Conservation (phyloP, 139 green algal genomes). For the Chlamydomonas schloesseri region DNA sequence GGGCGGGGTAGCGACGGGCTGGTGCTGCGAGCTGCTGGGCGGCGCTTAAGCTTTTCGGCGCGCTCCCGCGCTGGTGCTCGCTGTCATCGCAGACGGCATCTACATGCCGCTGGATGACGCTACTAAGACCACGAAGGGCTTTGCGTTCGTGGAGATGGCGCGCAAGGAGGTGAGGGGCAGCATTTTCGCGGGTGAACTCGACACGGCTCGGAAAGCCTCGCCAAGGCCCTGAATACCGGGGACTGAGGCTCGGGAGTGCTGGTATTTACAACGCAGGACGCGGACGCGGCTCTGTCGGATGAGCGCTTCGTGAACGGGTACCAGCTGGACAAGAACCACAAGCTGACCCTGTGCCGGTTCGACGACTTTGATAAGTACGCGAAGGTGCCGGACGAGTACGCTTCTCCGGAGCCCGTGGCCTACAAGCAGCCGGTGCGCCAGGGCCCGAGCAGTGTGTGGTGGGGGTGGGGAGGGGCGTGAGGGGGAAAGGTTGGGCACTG, state of each 20-base stretch:
- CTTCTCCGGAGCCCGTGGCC: slow-evolving; percentile 53
- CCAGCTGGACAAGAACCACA: slow-evolving; percentile 97
- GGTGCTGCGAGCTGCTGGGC: neutral
- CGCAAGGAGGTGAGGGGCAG: slow-evolving; percentile 54
- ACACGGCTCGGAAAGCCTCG: too few relatives aligned
- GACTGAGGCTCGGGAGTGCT: neutral
- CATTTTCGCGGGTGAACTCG: neutral
- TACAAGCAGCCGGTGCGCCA: slow-evolving; percentile 56
- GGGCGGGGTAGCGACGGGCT: neutral
- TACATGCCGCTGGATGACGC: slow-evolving; percentile 88
- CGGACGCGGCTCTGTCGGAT: slow-evolving; percentile 50
- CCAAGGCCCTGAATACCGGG: too few relatives aligned
- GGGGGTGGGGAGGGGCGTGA: neutral
- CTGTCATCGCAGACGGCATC: slow-evolving; percentile 75
- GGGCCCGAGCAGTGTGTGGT: neutral
- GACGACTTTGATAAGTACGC: slow-evolving; percentile 93
- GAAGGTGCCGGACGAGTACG: slow-evolving; percentile 72
- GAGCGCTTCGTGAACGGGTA: slow-evolving; percentile 77
- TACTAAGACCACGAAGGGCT: slow-evolving; percentile 88
- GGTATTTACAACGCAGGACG: slow-evolving; percentile 53
- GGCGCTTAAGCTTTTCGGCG: neutral
- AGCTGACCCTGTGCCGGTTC: slow-evolving; percentile 93
- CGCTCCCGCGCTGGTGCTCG: neutral
- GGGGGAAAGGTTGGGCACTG: neutral
- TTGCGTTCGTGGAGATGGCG: slow-evolving; percentile 95